Evolutionary conservation across 305 asterid genomes (phyloP).

Genomic region (Solanum chacoense): DNA sequence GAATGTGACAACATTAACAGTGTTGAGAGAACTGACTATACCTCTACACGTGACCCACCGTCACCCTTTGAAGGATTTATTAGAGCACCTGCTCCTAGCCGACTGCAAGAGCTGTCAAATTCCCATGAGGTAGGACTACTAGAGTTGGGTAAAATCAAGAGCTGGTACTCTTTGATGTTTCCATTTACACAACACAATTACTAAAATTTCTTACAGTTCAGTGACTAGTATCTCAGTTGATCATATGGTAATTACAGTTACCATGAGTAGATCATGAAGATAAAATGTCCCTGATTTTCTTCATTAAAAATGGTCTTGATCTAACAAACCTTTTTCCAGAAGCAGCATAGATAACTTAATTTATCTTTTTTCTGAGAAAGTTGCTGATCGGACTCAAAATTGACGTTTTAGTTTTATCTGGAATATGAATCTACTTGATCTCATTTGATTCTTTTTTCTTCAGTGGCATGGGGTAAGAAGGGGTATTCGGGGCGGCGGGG

Average conservation of each 20-base stretch:
- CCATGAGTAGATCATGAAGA: not conserved
- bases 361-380: not conserved
- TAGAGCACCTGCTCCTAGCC: constrained; percentile 21
- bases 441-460: not conserved
- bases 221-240: not conserved
- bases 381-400: not conserved
- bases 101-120: constrained; percentile 22
- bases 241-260: not conserved
- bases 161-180: not conserved
- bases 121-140: constrained; percentile 33
- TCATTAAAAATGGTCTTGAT: not conserved
- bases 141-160: not conserved
- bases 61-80: constrained; percentile 28
- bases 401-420: not conserved
- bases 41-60: constrained; percentile 29
- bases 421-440: not conserved
- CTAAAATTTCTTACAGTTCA: not conserved
- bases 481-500: not conserved
- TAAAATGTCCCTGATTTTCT: not conserved
- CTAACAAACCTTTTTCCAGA: not conserved
- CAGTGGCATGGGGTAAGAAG: not conserved
- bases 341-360: not conserved
- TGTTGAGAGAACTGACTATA: constrained; percentile 26
- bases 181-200: not conserved
- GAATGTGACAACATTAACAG: constrained; percentile 14